Conservation (phyloP, 768 basidiomycete genomes). For the Mycena rosella region DNA sequence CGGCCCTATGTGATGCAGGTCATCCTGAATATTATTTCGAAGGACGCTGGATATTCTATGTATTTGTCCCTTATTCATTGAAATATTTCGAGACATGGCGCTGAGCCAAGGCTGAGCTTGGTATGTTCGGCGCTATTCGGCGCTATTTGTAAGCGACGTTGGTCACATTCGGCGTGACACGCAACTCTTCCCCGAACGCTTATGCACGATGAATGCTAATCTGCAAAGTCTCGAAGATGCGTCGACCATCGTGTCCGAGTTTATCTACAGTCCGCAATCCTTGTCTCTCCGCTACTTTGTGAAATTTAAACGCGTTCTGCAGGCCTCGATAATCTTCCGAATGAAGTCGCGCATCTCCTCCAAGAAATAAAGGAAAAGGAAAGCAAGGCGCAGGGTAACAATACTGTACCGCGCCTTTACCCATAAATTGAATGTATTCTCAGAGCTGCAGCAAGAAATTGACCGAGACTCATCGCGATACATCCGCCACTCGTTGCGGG, state of each 20-base stretch:
- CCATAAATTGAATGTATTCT: not conserved
- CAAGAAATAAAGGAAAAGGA: slow-evolving; percentile 66
- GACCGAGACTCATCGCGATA: slow-evolving; percentile 63
- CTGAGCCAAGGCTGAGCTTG: too few relatives aligned
- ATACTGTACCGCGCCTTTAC: not conserved
- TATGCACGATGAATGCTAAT: slow-evolving; percentile 43
- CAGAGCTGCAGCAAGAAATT: slow-evolving; percentile 65
- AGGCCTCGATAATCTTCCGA: slow-evolving; percentile 69
- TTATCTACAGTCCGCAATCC: slow-evolving; percentile 60
- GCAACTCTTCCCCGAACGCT: slow-evolving; percentile 14
- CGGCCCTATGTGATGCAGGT: slow-evolving; percentile 21
- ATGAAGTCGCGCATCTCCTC: slow-evolving; percentile 64
- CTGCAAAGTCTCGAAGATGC: slow-evolving; percentile 66
- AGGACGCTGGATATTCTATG: slow-evolving; percentile 15
- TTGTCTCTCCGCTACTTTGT: not conserved
- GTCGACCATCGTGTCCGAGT: slow-evolving; percentile 65
- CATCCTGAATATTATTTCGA: slow-evolving; percentile 26
- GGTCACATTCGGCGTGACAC: slow-evolving; percentile 16
- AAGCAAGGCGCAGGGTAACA: slow-evolving; percentile 55
- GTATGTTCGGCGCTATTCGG: not conserved
- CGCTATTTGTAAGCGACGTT: not conserved
- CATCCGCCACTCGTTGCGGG: slow-evolving; percentile 60
- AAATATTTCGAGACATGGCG: slow-evolving; percentile 13
- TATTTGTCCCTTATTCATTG: slow-evolving; percentile 34
- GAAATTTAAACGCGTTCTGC: slow-evolving; percentile 7